Evolutionary conservation across 116 monocot species (phyloP).

Genomic region (Zostera marina): DNA sequence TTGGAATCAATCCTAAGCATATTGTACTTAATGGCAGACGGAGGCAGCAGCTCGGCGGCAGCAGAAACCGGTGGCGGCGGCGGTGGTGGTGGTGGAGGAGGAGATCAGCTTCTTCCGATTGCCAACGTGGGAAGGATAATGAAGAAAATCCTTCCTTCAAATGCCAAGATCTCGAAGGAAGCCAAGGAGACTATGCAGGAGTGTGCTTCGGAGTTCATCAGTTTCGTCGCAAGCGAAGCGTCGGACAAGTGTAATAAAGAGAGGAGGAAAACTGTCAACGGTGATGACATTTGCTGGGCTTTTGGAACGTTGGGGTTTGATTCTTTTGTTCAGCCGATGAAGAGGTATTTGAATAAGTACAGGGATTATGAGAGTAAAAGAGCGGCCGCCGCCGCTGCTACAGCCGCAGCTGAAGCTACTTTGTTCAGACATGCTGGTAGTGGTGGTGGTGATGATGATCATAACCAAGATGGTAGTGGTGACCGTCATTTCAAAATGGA

Average conservation of each 20-base stretch:
- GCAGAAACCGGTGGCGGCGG: too few species aligned
- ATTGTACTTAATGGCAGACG: too few species aligned
- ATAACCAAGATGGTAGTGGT: background rate
- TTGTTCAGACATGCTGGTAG: background rate
- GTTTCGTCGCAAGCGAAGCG: conserved; percentile 59
- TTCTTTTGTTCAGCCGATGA: conserved; percentile 28
- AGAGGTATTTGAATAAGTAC: conserved; percentile 16
- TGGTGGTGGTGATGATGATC: background rate
- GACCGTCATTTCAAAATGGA: background rate
- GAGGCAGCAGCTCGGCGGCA: too few species aligned
- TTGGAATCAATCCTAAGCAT: too few species aligned
- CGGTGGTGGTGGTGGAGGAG: background rate
- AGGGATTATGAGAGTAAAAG: conserved; percentile 20
- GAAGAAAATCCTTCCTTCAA: conserved; percentile 48
- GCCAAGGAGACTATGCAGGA: conserved; percentile 63
- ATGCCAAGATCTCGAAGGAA: conserved; percentile 57
- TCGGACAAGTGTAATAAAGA: conserved; percentile 54
- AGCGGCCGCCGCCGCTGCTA: conserved; percentile 1
- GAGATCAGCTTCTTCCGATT: conserved; percentile 37
- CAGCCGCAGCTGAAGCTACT: background rate
- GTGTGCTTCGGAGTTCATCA: conserved; percentile 61
- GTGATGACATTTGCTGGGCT: conserved; percentile 54
- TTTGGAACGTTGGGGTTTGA: conserved; percentile 39
- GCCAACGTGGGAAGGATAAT: conserved; percentile 58
- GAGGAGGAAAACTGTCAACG: conserved; percentile 55